These are phyloP conservation scores for Cylindrotheca fusiformis DNA, from an alignment of 108 stramenopile genomes.

Conservation along the genomic window DNA sequence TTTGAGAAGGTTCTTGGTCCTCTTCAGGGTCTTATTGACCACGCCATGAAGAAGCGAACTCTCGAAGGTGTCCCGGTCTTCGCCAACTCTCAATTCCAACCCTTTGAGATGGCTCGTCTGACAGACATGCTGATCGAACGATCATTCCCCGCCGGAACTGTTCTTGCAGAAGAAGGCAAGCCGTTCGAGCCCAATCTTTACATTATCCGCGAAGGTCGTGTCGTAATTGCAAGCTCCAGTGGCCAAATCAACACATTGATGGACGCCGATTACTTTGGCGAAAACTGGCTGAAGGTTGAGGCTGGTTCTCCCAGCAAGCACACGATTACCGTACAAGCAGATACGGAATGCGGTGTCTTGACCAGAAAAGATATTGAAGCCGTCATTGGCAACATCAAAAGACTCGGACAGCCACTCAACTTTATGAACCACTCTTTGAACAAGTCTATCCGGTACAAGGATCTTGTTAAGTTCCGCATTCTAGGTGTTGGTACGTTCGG, in stretches of 20 bases:
- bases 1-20: conserved; percentile 80
- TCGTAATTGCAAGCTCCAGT: conserved; percentile 61
- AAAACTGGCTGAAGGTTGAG: conserved; percentile 60
- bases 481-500: conserved; percentile 99
- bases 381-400: conserved; percentile 67
- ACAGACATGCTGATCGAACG: conserved; percentile 71
- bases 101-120: conserved; percentile 78
- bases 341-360: conserved; percentile 70
- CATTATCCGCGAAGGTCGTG: conserved; percentile 76
- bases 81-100: conserved; percentile 80
- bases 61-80: conserved; percentile 85
- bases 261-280: conserved; percentile 84
- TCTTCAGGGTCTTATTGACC: conserved; percentile 75
- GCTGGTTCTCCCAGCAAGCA: conserved; percentile 49
- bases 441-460: conserved; percentile 57
- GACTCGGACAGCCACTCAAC: conserved; percentile 59
- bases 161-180: conserved; percentile 78
- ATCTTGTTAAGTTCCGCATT: conserved; percentile 86
- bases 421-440: conserved; percentile 44
- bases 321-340: conserved; percentile 70
- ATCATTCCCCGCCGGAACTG: conserved; percentile 56
- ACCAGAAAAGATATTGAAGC: conserved; percentile 65
- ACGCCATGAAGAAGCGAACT: conserved; percentile 78
- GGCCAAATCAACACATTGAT: conserved; percentile 72
- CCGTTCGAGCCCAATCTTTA: conserved; percentile 68